A percentile compares a stretch with the other conserved stretches of the same genome.
Conservation (phyloP, 163 green algal genomes). For the Botryococcus braunii region DNA sequence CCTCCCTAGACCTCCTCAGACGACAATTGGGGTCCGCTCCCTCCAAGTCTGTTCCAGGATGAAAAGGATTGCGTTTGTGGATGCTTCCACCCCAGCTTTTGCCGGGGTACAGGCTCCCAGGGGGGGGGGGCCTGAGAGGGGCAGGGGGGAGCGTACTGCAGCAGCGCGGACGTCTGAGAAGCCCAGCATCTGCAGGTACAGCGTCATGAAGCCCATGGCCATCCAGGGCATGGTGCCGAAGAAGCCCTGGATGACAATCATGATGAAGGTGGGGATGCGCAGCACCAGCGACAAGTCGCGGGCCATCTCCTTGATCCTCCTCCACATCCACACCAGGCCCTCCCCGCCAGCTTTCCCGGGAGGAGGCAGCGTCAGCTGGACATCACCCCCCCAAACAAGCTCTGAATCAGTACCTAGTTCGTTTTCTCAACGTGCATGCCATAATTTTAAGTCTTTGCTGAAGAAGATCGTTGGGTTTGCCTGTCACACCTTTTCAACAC, state of each 20-base stretch:
- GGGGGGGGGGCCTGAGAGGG: too few relatives aligned
- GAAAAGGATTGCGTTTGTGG: conserved; percentile 31
- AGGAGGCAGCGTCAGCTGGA: too few relatives aligned
- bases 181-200: conserved; percentile 55
- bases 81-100: too few relatives aligned
- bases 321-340: background rate
- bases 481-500: background rate
- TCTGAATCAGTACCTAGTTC: background rate
- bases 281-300: conserved; percentile 35
- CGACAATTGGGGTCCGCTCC: too few relatives aligned
- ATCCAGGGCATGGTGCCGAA: conserved; percentile 74
- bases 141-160: background rate
- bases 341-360: too few relatives aligned
- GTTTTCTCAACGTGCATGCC: background rate
- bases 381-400: too few relatives aligned
- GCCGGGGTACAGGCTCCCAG: too few relatives aligned
- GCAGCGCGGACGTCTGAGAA: conserved; percentile 15
- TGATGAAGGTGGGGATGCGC: conserved; percentile 46
- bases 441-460: background rate
- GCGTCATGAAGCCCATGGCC: conserved; percentile 70
- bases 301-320: conserved; percentile 1
- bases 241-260: conserved; percentile 68
- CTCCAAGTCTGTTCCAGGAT: too few relatives aligned
- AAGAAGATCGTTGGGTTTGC: background rate
- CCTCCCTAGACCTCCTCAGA: too few relatives aligned